Base-by-base conservation (phyloP, 768 basidiomycete genomes). In the Galerina marginata region DNA sequence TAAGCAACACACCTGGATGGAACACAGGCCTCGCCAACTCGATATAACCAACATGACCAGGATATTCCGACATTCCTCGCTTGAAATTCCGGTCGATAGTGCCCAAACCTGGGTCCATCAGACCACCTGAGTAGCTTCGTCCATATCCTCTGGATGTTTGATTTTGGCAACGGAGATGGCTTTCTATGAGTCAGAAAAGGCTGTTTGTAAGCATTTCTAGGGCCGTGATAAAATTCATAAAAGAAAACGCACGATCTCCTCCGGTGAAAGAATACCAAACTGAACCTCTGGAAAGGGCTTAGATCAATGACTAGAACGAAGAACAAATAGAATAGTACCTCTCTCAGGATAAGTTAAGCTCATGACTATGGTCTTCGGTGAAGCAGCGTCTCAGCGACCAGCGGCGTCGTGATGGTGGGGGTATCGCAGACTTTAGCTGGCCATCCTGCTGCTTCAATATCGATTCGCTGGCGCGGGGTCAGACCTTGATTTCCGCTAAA, bases 51-150 rank as follows among this genome's bases (percentile, higher is more conserved):
- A 99, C 99, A 75, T 99, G 97, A 53, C 97, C 97, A 26, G 97
- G 96, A 79, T 96, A 99, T 74, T 99, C 97, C 15, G 95, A 90
- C 96, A 99, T 98, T 15, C 96, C 96, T 83, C 97, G 99, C 81
- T 99, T 99, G 80, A 96, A 96, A 74, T 96, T 95, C 66, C 95
- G 84, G 81, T 96, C 95, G 68, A 96, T 96, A 29, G 95, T 99
- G 40, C 97, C 97, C 91, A 99, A 94, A 60, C 94, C 87, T 52
- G 96, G 94, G 79, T 99, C 97, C 91, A 96, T 96, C 71, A 99
- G 80, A 46, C 97, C 97, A 50, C 95, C 95, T 91, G 91, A 1
- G 89, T 93, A 16, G 89, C 78, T 74, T 99, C 97, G 69, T 99
- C 97, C 90, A 96, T 96, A 60, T 98, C 96, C 74, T 99, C 97